phyloP scores from a whole-genome alignment of 78 protist species.

The Tieghemostelium lacteum region DNA sequence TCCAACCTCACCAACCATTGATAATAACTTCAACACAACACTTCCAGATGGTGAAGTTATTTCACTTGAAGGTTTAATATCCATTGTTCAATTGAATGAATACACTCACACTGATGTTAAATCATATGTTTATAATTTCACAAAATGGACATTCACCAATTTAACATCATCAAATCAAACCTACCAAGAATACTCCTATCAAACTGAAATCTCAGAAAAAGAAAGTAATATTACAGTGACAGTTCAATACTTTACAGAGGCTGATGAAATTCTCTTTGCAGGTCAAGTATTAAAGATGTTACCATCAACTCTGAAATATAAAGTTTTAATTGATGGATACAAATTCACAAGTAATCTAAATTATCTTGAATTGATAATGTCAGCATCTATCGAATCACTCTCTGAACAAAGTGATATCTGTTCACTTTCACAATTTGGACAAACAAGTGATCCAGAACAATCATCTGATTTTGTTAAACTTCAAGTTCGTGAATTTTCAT shows the following conservation, averaged over 20 bases:
- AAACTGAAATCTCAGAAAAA: background rate
- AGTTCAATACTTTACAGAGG: background rate
- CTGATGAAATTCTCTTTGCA: background rate
- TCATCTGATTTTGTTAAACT: conserved; percentile 3
- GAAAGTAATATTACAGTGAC: background rate
- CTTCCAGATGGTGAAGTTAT: background rate
- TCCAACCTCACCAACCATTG: no score
- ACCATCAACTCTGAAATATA: conserved; percentile 45
- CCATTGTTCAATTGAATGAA: conserved; percentile 11
- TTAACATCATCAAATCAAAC: background rate
- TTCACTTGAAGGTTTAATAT: background rate
- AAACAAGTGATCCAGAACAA: background rate
- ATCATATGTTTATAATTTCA: background rate
- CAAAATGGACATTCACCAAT: conserved; percentile 22
- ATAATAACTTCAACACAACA: background rate
- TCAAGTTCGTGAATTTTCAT: conserved; percentile 5
- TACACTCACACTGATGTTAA: background rate
- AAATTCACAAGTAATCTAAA: background rate
- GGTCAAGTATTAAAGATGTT: conserved; percentile 2
- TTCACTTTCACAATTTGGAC: background rate
- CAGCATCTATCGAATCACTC: conserved; percentile 5
- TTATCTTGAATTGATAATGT: conserved; percentile 38
- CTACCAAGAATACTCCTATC: background rate
- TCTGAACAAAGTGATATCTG: background rate
- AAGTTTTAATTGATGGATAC: background rate